Evolutionary conservation across 2,329 filamentous ascomycete species (phyloP).

Genomic region (Cladosporium sp.): DNA sequence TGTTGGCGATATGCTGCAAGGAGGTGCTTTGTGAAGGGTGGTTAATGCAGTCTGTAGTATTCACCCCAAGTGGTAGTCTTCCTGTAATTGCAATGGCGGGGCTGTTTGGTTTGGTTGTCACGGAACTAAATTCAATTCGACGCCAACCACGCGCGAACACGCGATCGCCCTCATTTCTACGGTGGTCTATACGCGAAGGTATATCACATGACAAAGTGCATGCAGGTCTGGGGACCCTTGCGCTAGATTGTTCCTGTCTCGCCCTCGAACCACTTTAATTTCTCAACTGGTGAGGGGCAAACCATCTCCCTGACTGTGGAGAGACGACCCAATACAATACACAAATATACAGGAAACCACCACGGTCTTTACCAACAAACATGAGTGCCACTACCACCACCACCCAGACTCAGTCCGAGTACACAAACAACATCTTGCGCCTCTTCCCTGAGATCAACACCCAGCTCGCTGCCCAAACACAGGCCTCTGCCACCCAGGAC

Average conservation of each 20-base stretch:
- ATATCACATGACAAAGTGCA: slow-evolving; percentile 7
- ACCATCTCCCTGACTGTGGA: slow-evolving; percentile 15
- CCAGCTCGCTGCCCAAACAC: slow-evolving; percentile 55
- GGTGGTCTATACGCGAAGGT: slow-evolving; percentile 1
- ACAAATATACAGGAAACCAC: neutral
- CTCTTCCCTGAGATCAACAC: slow-evolving; percentile 83
- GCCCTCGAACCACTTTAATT: slow-evolving; percentile 21
- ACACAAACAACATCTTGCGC: slow-evolving; percentile 80
- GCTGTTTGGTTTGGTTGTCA: slow-evolving; percentile 18
- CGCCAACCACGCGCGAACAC: slow-evolving; percentile 10
- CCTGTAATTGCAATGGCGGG: slow-evolving; percentile 7
- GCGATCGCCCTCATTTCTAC: neutral
- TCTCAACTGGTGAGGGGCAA: slow-evolving; percentile 19
- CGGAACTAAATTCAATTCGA: slow-evolving; percentile 14
- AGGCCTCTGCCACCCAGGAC: slow-evolving; percentile 60
- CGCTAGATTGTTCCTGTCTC: slow-evolving; percentile 8
- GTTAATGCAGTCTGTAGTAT: neutral
- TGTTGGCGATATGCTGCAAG: slow-evolving; percentile 34
- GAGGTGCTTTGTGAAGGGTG: neutral
- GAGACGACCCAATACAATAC: neutral
- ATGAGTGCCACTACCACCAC: slow-evolving; percentile 39
- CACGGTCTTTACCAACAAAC: slow-evolving; percentile 16
- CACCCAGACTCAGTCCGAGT: slow-evolving; percentile 51
- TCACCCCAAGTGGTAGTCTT: neutral
- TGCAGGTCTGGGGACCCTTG: slow-evolving; percentile 15